Conservation (phyloP, 371 early-diverging fungal genomes). For the Entomophthora muscae region DNA sequence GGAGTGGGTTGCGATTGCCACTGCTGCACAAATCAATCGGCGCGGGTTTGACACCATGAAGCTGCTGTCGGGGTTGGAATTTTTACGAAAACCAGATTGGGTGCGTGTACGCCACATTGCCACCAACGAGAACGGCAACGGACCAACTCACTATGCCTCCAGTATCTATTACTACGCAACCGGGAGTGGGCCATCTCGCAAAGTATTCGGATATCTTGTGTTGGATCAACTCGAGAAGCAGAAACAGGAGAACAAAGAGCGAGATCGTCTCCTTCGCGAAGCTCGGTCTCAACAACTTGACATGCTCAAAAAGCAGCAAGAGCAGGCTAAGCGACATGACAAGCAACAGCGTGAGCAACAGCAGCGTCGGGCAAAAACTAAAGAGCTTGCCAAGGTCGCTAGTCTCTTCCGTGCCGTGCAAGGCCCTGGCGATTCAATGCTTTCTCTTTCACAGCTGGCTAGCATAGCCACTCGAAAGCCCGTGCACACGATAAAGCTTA, state of each 20-base stretch:
- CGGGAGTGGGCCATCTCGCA: slow-evolving; percentile 13
- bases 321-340: slow-evolving; percentile 42
- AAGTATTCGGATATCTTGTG: slow-evolving; percentile 31
- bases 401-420: slow-evolving; percentile 26
- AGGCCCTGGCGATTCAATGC: slow-evolving; percentile 7
- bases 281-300: slow-evolving; percentile 41
- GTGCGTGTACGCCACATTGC: slow-evolving; percentile 21
- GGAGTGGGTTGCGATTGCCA: slow-evolving; percentile 14
- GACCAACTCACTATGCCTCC: slow-evolving; percentile 5
- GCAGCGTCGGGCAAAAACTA: slow-evolving; percentile 29
- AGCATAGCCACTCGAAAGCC: slow-evolving; percentile 23
- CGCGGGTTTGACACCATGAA: slow-evolving; percentile 7
- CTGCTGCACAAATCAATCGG: slow-evolving; percentile 8
- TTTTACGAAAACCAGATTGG: slow-evolving; percentile 13
- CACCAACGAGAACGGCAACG: slow-evolving; percentile 16
- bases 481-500: slow-evolving; percentile 57
- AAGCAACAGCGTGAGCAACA: slow-evolving; percentile 38
- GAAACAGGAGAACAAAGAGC: slow-evolving; percentile 48
- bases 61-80: slow-evolving; percentile 2
- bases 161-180: slow-evolving; percentile 13
- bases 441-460: slow-evolving; percentile 4
- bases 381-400: slow-evolving; percentile 23
- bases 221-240: slow-evolving; percentile 44
- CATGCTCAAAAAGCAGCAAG: slow-evolving; percentile 45
- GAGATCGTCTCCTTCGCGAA: slow-evolving; percentile 46